Evolutionary conservation across 768 basidiomycete genomes (phyloP).

Genomic region (Rhizopogon rudus): DNA sequence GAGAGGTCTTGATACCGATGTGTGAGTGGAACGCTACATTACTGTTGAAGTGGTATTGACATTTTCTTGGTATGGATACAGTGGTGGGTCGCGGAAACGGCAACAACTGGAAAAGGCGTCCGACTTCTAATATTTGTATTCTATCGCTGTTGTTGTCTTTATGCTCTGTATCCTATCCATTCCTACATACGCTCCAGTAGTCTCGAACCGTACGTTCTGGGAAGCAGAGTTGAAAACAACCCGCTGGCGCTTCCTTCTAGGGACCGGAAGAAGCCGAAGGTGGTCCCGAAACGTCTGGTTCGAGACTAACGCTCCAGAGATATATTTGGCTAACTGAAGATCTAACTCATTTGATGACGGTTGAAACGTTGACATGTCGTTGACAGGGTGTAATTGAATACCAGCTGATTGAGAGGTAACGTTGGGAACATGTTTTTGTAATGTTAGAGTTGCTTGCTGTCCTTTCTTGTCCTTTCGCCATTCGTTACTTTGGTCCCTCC

Average conservation of each 20-base stretch:
- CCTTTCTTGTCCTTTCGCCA: background rate
- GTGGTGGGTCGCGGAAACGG: slow-evolving; percentile 60
- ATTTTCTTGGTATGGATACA: slow-evolving; percentile 15
- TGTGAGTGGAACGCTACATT: slow-evolving; percentile 36
- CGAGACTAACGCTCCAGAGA: too few relatives aligned
- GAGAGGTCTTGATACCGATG: slow-evolving; percentile 75
- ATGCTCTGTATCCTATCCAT: slow-evolving; percentile 3
- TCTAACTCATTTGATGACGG: background rate
- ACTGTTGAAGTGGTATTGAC: background rate
- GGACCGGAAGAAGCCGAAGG: too few relatives aligned
- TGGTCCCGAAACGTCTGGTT: too few relatives aligned
- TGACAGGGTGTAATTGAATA: too few relatives aligned
- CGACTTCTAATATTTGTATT: slow-evolving; percentile 28
- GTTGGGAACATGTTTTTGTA: background rate
- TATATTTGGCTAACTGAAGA: background rate
- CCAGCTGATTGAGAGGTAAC: too few relatives aligned
- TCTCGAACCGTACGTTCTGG: too few relatives aligned
- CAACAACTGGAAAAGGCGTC: slow-evolving; percentile 62
- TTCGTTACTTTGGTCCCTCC: background rate
- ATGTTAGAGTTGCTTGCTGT: background rate
- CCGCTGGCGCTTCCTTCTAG: too few relatives aligned
- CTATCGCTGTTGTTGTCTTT: slow-evolving; percentile 1
- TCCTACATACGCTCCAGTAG: too few relatives aligned
- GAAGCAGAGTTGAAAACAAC: too few relatives aligned
- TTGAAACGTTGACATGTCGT: background rate